phyloP scores from a whole-genome alignment of 495 filamentous ascomycete genomes.

The Evernia prunastri region DNA sequence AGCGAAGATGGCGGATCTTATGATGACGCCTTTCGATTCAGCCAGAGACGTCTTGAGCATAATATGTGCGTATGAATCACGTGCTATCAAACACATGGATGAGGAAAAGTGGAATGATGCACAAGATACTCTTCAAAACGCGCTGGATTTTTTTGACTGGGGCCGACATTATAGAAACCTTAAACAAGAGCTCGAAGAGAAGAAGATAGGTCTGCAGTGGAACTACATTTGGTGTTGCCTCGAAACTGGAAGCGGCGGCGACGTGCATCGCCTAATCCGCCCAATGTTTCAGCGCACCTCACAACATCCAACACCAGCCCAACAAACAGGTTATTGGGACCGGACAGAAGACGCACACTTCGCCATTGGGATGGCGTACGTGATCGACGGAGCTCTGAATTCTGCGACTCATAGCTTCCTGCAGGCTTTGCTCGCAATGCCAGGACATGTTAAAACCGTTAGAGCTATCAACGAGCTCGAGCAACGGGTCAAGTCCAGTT shows the following conservation, averaged over 20 bases:
- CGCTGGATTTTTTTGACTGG: neutral
- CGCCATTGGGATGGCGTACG: neutral
- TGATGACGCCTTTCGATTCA: neutral
- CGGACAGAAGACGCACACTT: neutral
- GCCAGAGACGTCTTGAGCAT: neutral
- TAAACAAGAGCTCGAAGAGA: neutral
- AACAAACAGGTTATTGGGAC: neutral
- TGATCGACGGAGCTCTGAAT: neutral
- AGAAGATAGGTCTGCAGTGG: neutral
- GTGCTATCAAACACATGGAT: neutral
- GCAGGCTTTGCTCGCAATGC: neutral
- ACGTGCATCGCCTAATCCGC: neutral
- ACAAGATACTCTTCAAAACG: neutral
- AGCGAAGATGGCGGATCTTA: neutral
- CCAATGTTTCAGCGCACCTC: neutral
- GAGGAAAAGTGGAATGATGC: neutral
- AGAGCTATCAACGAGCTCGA: neutral
- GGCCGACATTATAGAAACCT: neutral
- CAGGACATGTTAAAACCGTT: neutral
- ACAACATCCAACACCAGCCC: neutral
- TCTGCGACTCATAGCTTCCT: neutral
- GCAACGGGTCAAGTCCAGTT: neutral
- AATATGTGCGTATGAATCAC: neutral
- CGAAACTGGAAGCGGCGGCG: neutral
- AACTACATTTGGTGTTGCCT: neutral